Evolutionary conservation across 1,284 basidiomycete species (phyloP), one percentile per base, ranked within the genome.

Genomic region (Anthracocystis panici-leucophaei): DNA sequence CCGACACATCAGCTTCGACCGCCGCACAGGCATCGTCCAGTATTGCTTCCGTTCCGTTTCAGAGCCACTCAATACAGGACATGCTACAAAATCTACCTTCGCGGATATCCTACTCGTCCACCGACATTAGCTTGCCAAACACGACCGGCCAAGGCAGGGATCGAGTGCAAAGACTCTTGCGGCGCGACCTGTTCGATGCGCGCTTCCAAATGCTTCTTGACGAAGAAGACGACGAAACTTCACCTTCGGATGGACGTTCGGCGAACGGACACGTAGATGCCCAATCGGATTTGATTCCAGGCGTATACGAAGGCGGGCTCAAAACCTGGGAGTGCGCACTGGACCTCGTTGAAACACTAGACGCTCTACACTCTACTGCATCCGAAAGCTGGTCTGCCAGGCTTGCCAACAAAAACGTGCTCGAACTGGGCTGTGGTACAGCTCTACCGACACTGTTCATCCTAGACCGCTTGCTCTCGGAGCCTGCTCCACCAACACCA

Each of bases 321-420:
- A 98, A 98, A 86, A 97, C 95, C 3, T 99, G 96, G 96, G 96
- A 99, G 85, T 97, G 94, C 72, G 92, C 93, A 40, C 86, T 95
- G 16, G 96, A 98, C 85, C 88, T 99, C 0, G 92, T 83, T 31
- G 67, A 74, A 12, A 73, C 68, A 21, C 79, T 85, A 4, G 57
- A 79, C 21, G 27, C 56, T 20, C 27, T 65, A 18, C 40, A 67
- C 23, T n/a, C 51, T 8, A 49, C 35, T 6, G 51, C 65, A 23
- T 35, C 45, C 9, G 18, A 12, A 5, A 57, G 67, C 51, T 57
- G 53, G 49, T 52, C 49, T 2, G 6, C 12, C 1, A 5, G 57
- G 1, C 57, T 74, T 8, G 14, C 20, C 0, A 54, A 66, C 10
- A 74, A 71, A 10, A 38, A 72, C 29, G 65, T 80, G 6, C 60